Percentiles rank a stretch among this genome's conserved stretches.
Evolutionary conservation across 306 rosid species (phyloP).

Genomic region (Trifolium dubium): DNA sequence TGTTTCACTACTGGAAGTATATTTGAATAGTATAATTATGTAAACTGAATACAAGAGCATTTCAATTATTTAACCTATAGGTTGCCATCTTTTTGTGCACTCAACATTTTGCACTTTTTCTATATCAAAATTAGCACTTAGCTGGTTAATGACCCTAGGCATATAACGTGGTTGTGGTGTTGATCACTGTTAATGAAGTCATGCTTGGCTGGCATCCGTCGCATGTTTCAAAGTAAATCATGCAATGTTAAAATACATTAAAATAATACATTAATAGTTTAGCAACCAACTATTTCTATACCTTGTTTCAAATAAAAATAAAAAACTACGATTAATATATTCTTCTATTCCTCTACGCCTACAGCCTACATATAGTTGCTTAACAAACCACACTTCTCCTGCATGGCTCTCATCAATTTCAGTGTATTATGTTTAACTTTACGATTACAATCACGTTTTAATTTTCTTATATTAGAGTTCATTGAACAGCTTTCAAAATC

Average conservation of each 20-base stretch:
- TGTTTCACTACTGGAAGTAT: slow-evolving; percentile 25
- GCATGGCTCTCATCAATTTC: slow-evolving; percentile 95
- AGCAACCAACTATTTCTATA: background rate
- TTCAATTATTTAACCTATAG: background rate
- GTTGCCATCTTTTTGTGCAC: slow-evolving; percentile 23
- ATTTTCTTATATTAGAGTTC: slow-evolving; percentile 46
- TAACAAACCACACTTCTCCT: slow-evolving; percentile 90
- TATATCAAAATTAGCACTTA: slow-evolving; percentile 6
- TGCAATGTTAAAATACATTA: slow-evolving; percentile 1
- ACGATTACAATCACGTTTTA: slow-evolving; percentile 37
- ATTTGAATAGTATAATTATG: slow-evolving; percentile 19
- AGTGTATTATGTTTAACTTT: slow-evolving; percentile 56
- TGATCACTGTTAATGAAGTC: slow-evolving; percentile 21
- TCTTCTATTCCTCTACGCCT: background rate
- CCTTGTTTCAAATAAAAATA: too few relatives aligned
- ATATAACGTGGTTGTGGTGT: background rate
- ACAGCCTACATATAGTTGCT: slow-evolving; percentile 49
- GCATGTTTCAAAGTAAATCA: slow-evolving; percentile 26
- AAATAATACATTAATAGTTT: background rate
- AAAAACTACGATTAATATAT: background rate
- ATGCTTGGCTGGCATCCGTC: slow-evolving; percentile 14
- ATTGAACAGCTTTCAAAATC: slow-evolving; percentile 64
- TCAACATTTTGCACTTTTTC: slow-evolving; percentile 6
- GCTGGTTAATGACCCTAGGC: slow-evolving; percentile 12
- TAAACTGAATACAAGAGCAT: slow-evolving; percentile 30